Evolutionary conservation across 345 rosid species (phyloP), one percentile per base, ranked within the genome.

Genomic region (Acer saccharum): DNA sequence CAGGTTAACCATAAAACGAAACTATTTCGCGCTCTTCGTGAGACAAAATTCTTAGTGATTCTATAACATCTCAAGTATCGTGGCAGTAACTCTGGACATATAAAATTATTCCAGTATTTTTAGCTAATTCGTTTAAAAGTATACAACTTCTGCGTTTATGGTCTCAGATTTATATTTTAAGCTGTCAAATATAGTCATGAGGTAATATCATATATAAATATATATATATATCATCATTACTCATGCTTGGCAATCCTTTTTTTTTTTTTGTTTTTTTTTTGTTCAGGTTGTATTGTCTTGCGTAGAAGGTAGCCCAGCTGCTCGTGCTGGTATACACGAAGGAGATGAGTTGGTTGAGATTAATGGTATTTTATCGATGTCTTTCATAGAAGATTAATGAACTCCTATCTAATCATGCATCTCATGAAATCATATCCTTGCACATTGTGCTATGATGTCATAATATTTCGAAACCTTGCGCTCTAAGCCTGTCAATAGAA

Each of bases 281-380:
- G 65, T 85, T 85, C 91, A 92, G 97, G 93, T 91, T 77, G 94
- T 94, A 70, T 79, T 94, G 88, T 91, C 94, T 73, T 91, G 92
- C 69, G 77, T 94, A 62, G 91, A 94, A 35, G 94, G 87, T 80
- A 86, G 97, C 80, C 98, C 98, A 10, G 97, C 98, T 71, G 93
- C 97, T 80, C 97, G 91, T 77, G 94, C 94, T 29, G 94, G 98
- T 65, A 88, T 92, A 81, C 93, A 74, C n/a, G 91, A 87, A 72
- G 98, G 98, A 64, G 95, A 91, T 82, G 92, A 92, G 77, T 78
- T 94, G 84, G 77, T 94, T 58, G 97, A 94, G 92, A 94, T 94
- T 23, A 90, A 94, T 75, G 98, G 98, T 94, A 91, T 21, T 27
- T 60, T 43, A 43, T 43, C 2, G 11, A 43, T 43, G 46, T 43